Evolutionary conservation across 148 eudicot genomes (phyloP), one percentile per base, ranked within the genome.

Genomic region (Rheum nobile): DNA sequence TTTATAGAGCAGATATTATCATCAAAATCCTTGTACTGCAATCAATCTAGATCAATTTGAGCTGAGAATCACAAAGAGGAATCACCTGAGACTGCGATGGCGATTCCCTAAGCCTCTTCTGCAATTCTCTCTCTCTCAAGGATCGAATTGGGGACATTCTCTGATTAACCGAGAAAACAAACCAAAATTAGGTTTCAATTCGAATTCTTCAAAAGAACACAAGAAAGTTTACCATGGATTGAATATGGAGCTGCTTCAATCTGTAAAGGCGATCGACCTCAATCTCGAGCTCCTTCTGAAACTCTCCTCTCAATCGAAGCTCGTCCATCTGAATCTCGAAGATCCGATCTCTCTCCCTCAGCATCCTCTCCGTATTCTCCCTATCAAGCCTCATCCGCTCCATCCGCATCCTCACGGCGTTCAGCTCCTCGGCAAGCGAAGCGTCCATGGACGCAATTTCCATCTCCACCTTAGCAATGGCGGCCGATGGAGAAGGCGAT

Each of bases 241-340:
- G 85, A 67, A 83, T 76, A 76, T 74, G 80, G 77, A 93, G 88
- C 78, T 93, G 87, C 14, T 89, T 88, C 76, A 93, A 74, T 16
- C 98, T 80, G 75, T 78, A 93, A 43, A 93, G 82, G 1, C 98
- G 81, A 83, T 93, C 98, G 11, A 93, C 88, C 63, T 93, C 92
- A 7, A 87, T 85, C 74, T 93, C 98, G 1, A 90, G 83, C 79
- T 79, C 78, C 65, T 82, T 89, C 83, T 93, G 98, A 19, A 80
- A 28, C 71, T 90, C 89, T 4, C 96, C 98, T 75, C 92, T 77
- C 32, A 78, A 59, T 2, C 31, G 24, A 19, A 90, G 73, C 77
- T 93, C 87, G 78, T 76, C 75, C 80, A 90, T 73, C 2, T 78
- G 83, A 74, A 82, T 46, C 68, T 90, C 84, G 71, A 93, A 79